Base-by-base conservation (phyloP, 2,329 filamentous ascomycete genomes). In the Penicillium verrucosum region DNA sequence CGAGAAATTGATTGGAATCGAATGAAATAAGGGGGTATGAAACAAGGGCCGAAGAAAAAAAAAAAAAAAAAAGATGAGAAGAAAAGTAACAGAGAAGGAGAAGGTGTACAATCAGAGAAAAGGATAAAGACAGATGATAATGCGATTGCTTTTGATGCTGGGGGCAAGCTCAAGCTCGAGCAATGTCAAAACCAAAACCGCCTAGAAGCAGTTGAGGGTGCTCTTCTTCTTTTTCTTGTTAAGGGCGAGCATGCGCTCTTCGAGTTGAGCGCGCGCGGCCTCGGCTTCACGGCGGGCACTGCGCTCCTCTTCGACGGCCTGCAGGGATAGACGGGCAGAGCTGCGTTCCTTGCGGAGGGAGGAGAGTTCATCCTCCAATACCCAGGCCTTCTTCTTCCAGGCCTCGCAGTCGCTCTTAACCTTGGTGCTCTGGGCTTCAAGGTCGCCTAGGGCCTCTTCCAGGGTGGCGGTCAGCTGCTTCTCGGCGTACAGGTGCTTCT, bases 171-270 rank as follows among this genome's bases (percentile, higher is more conserved):
- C 51, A 60, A 53, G 45, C 16, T 18, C 36, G 21, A 51, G 49
- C 38, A 40, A 56, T 18, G 4, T 42, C 29, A 38, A 18, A 38
- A 8, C 25, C 42, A 48, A 30, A 56, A 7, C 48, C 30, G 38
- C n/a, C 76, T 91, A 97, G 81, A 99, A 99, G 83, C 94, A 99
- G 80, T 97, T 97, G 76, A 99, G 83, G 65, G 89, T 92, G 84
- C 96, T 96, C 85, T 81, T 82, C 77, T 95, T 92, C 83, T 93
- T 96, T 81, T 95, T 94, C 79, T 89, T 88, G 77, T 88, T 92
- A 73, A 94, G 88, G 57, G 89, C 88, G 69, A 93, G 92, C 87
- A 99, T 99, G 55, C 93, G 85, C 79, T 96, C 91, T 77, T 99
- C 93, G 27, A 99, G 84, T 69, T 96, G 90, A 38, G 89, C 89